These are phyloP conservation scores for Closterium sp. DNA, from an alignment of 139 green algal genomes.

Conservation along the genomic window DNA sequence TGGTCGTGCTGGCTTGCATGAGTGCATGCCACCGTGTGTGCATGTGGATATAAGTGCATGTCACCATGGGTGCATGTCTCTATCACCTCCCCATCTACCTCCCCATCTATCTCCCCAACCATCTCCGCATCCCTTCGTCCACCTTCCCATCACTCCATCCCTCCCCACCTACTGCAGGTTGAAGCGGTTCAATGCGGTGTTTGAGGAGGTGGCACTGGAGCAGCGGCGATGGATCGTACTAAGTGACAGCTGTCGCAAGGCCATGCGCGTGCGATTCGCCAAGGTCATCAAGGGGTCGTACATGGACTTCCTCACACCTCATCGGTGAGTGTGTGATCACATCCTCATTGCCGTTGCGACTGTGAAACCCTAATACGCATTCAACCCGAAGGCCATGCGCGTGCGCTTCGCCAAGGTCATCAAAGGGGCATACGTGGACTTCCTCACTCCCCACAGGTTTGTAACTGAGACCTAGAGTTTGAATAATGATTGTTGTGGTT, in stretches of 20 bases:
- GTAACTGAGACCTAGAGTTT: no score
- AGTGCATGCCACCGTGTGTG: no score
- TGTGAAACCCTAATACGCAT: no score
- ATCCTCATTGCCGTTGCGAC: no score
- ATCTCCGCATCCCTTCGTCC: no score
- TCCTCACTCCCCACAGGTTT: not conserved
- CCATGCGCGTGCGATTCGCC: not conserved
- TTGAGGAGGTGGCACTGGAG: conserved; percentile 1
- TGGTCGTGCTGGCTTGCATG: no score
- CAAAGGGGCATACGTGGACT: not conserved
- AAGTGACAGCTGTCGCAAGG: not conserved
- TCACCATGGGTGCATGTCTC: not conserved
- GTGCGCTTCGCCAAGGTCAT: not conserved
- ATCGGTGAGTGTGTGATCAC: not conserved
- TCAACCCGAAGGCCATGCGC: conserved; percentile 1
- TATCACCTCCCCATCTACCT: not conserved
- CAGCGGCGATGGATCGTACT: not conserved
- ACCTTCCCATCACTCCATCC: not conserved
- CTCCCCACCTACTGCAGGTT: not conserved
- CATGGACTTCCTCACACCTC: not conserved
- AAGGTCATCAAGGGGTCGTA: not conserved
- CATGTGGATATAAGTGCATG: no score
- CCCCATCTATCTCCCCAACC: no score
- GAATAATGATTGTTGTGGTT: no score
- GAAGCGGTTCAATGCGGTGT: not conserved